Evolutionary conservation across 108 stramenopile species (phyloP).

Genomic region (Seminavis robusta): DNA sequence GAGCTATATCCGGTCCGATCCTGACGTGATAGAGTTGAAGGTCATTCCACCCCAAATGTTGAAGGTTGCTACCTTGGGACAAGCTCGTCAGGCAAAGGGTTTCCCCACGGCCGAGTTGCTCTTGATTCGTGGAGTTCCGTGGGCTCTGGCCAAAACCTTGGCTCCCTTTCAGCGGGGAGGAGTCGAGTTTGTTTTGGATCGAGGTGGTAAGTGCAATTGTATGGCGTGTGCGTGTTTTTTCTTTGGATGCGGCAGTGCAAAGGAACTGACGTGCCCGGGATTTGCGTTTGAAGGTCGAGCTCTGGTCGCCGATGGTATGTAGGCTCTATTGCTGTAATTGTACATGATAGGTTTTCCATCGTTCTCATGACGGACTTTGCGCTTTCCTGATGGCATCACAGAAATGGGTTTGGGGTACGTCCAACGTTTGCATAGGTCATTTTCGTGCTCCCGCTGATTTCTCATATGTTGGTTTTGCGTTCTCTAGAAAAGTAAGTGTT

Average conservation of each 20-base stretch:
- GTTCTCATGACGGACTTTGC: no score
- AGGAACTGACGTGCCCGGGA: no score
- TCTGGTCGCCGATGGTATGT: constrained; percentile 75
- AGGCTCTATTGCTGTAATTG: constrained; percentile 3
- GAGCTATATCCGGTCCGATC: constrained; percentile 39
- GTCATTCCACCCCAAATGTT: constrained; percentile 69
- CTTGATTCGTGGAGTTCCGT: constrained; percentile 51
- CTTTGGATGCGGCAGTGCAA: no score
- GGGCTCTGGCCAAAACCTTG: constrained; percentile 49
- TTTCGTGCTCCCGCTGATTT: no score
- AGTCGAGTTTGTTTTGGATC: constrained; percentile 79
- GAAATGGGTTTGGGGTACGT: constrained; percentile 60
- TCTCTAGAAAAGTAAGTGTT: no score
- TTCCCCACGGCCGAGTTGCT: constrained; percentile 49
- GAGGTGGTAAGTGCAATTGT: no score
- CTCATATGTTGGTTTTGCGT: no score
- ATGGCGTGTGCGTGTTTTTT: no score
- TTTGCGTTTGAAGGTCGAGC: no score
- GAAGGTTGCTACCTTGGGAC: constrained; percentile 67
- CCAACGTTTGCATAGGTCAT: no score
- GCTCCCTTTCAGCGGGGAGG: constrained; percentile 85
- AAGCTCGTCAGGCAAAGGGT: constrained; percentile 55
- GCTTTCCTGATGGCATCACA: no score
- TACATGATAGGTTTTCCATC: no score
- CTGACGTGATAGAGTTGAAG: constrained; percentile 5